Conservation (phyloP, 805 yeast genomes). For the Isabelozyma gotoi region DNA sequence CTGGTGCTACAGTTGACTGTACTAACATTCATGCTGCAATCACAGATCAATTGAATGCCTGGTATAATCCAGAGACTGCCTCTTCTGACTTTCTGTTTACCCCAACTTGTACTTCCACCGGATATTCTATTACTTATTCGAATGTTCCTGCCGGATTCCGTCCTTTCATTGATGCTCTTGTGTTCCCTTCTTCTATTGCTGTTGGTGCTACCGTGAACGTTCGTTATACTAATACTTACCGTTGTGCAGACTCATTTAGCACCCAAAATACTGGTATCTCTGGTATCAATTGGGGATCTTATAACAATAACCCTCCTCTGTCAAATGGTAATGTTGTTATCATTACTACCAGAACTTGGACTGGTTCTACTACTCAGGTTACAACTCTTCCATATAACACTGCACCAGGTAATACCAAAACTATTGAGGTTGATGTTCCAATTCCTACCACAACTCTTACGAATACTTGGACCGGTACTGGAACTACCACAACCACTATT, state of each 20-base stretch:
- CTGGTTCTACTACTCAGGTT: conserved; percentile 15
- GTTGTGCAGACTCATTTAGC: conserved; percentile 7
- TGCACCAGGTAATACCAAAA: conserved; percentile 16
- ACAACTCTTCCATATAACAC: conserved; percentile 17
- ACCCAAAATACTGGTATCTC: not conserved
- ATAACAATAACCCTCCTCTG: not conserved
- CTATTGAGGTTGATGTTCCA: conserved; percentile 22
- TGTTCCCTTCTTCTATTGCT: not conserved
- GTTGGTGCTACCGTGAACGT: not conserved
- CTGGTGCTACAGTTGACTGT: conserved; percentile 18
- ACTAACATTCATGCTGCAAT: conserved; percentile 15
- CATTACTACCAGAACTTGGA: conserved; percentile 17
- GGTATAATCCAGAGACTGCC: conserved; percentile 14
- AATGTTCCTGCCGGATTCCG: conserved; percentile 29
- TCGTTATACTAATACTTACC: conserved; percentile 9
- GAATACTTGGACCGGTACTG: conserved; percentile 5
- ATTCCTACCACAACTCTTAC: conserved; percentile 13
- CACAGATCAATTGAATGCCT: conserved; percentile 19
- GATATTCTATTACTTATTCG: conserved; percentile 9
- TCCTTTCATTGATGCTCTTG: conserved; percentile 17
- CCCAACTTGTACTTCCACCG: conserved; percentile 12
- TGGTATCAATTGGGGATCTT: not conserved
- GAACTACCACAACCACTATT: conserved; percentile 14
- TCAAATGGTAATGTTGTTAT: not conserved
- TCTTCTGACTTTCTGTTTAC: conserved; percentile 4